These are phyloP conservation scores for Oryza australiensis DNA, from an alignment of 176 grass and related monocot species.

Conservation along the genomic window DNA sequence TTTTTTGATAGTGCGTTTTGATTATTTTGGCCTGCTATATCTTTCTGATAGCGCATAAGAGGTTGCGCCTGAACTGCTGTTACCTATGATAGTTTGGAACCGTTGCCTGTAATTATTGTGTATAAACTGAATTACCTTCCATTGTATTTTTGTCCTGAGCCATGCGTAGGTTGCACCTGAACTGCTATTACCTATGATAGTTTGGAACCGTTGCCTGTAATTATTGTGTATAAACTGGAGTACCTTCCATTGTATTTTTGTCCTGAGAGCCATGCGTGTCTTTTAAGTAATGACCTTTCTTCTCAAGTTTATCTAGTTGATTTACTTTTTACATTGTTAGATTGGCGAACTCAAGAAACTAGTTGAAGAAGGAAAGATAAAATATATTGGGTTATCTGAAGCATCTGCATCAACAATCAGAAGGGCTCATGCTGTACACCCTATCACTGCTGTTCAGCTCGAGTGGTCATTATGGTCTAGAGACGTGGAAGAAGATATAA, in stretches of 20 bases:
- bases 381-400: slow-evolving; percentile 66
- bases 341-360: slow-evolving; percentile 70
- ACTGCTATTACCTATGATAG: too few species aligned
- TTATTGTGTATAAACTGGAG: neutral
- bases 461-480: slow-evolving; percentile 76
- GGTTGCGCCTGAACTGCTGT: neutral
- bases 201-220: neutral
- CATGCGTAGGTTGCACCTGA: too few species aligned
- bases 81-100: neutral
- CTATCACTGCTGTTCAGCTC: slow-evolving; percentile 55
- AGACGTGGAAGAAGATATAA: slow-evolving; percentile 56
- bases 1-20: neutral
- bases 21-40: neutral
- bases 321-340: slow-evolving; percentile 27
- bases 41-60: neutral
- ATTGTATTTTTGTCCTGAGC: too few species aligned
- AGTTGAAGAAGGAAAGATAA: slow-evolving; percentile 67
- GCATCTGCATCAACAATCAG: slow-evolving; percentile 65
- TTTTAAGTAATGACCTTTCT: neutral
- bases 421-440: slow-evolving; percentile 73
- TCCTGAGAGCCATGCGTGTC: neutral
- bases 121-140: neutral
- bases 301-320: neutral
- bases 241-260: neutral
- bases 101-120: neutral